These are phyloP conservation scores for Triticum turgidum DNA, from an alignment of 176 grass and related monocot species.

Conservation along the genomic window DNA sequence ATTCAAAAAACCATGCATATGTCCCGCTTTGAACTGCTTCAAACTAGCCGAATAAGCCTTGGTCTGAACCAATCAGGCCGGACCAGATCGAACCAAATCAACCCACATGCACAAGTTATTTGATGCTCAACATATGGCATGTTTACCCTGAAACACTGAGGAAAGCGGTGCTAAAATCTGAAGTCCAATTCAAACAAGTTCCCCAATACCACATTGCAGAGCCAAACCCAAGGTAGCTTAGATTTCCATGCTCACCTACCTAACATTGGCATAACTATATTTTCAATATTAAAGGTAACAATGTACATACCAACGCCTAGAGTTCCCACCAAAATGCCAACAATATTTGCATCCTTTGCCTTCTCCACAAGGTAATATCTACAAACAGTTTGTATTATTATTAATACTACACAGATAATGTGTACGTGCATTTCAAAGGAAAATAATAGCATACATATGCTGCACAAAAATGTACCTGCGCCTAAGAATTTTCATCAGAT, in stretches of 20 bases:
- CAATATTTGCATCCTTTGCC: constrained; percentile 94
- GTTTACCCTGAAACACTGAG: neutral
- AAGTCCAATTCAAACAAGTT: neutral
- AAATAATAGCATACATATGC: neutral
- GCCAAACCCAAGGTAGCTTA: neutral
- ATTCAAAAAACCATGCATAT: neutral
- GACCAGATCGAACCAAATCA: neutral
- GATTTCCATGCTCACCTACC: neutral
- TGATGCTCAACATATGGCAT: neutral
- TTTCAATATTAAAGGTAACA: constrained; percentile 21
- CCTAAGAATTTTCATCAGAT: constrained; percentile 80
- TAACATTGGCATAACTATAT: neutral
- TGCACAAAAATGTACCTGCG: constrained; percentile 58
- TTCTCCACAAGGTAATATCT: constrained; percentile 99
- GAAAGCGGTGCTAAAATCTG: neutral
- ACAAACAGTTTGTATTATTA: constrained; percentile 26
- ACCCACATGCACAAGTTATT: neutral
- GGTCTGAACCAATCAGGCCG: neutral
- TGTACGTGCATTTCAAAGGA: neutral
- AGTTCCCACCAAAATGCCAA: constrained; percentile 98
- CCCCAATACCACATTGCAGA: neutral
- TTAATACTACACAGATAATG: constrained; percentile 14
- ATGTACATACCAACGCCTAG: constrained; percentile 77
- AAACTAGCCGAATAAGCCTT: neutral
- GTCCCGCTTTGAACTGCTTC: neutral